phyloP scores from a whole-genome alignment of 2,329 filamentous ascomycete genomes.

The Ceratocystis smalleyi region DNA sequence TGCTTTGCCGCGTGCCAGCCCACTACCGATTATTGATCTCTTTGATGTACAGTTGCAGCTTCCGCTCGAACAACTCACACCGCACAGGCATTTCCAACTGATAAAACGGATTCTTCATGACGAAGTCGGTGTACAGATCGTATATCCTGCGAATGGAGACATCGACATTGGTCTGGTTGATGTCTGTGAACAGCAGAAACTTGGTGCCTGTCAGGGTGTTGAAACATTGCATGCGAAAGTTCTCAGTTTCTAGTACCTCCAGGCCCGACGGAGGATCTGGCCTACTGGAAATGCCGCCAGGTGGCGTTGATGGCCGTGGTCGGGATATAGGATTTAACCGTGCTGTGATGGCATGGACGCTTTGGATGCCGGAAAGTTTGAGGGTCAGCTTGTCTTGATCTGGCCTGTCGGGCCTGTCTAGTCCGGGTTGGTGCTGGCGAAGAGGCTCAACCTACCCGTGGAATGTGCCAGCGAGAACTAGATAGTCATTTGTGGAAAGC shows the following conservation, averaged over 20 bases:
- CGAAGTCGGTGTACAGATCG: conserved; percentile 88
- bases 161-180: conserved; percentile 73
- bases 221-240: conserved; percentile 93
- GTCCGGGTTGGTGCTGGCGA: background rate
- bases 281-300: conserved; percentile 28
- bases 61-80: conserved; percentile 88
- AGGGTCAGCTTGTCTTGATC: conserved; percentile 12
- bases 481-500: conserved; percentile 87
- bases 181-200: conserved; percentile 89
- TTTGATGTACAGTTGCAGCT: conserved; percentile 65
- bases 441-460: conserved; percentile 50
- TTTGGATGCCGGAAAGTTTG: conserved; percentile 21
- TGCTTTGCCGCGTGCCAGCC: background rate
- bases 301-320: conserved; percentile 17
- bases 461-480: conserved; percentile 92
- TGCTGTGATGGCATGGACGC: conserved; percentile 54
- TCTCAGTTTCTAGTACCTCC: conserved; percentile 83
- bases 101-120: conserved; percentile 99
- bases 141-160: conserved; percentile 72
- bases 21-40: conserved; percentile 43
- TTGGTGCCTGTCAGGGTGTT: conserved; percentile 88
- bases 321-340: conserved; percentile 40
- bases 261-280: conserved; percentile 59
- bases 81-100: conserved; percentile 93
- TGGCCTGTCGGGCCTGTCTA: background rate